Evolutionary conservation across 805 yeast genomes (phyloP), one percentile per base, ranked within the genome.

Genomic region (Starmerella scarabaei): DNA sequence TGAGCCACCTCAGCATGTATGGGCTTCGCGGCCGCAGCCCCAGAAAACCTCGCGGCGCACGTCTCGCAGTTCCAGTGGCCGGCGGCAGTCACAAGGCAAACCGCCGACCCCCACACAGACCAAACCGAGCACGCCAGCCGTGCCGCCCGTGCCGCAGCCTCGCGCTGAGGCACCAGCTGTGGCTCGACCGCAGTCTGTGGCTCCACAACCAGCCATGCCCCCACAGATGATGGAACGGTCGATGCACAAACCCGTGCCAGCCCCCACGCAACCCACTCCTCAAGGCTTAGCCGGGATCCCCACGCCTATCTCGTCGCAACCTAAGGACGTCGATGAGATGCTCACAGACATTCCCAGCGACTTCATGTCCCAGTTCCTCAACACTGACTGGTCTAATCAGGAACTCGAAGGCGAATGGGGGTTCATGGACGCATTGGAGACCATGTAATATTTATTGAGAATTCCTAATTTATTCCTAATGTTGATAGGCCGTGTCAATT

Each of bases 1-100:
- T 18, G 48, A 44, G 38, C 48, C 48, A 17, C 35, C 38, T 9
- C 48, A 44, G 36, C 44, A 41, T 29, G 44, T 44, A 11, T 44
- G 48, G 48, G 43, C 38, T 11, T 30, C 44, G 29, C 37, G 40
- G 15, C 48, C 48, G 29, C 44, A 41, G 33, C 42, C 38, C 9
- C 41, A 9, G 12, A 16, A n/a, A 15, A 39, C 27, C 16, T 11
- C 32, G 36, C 29, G n/a, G 30, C 12, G 26, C 33, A 12, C 37
- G 28, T 11, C 27, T n/a, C n/a, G n/a, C n/a, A n/a, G n/a, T n/a
- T n/a, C n/a, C n/a, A n/a, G n/a, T n/a, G n/a, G n/a, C n/a, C n/a
- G n/a, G n/a, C n/a, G n/a, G n/a, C n/a, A n/a, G n/a, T n/a, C n/a
- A n/a, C n/a, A n/a, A n/a, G n/a, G n/a, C n/a, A n/a, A n/a, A n/a